These are phyloP conservation scores for Pichia nakasei DNA, from an alignment of 805 yeast genomes.

Conservation along the genomic window DNA sequence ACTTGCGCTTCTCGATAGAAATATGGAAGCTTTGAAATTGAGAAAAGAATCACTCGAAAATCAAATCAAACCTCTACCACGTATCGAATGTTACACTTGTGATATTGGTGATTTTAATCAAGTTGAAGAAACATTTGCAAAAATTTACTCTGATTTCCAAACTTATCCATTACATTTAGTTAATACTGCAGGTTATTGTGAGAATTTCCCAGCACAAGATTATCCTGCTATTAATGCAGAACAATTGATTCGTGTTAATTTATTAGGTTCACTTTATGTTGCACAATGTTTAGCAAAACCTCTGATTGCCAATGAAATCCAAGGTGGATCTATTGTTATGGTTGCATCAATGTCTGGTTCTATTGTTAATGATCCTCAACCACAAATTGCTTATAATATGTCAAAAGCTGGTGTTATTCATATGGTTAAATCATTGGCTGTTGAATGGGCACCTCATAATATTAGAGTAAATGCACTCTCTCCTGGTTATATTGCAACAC, in stretches of 20 bases:
- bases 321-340: conserved; percentile 54
- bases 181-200: conserved; percentile 82
- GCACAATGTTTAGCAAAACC: conserved; percentile 68
- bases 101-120: conserved; percentile 57
- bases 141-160: conserved; percentile 48
- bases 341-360: conserved; percentile 77
- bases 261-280: conserved; percentile 66
- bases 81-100: conserved; percentile 58
- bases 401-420: conserved; percentile 83
- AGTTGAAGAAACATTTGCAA: conserved; percentile 50
- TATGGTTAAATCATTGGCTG: conserved; percentile 64
- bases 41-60: conserved; percentile 40
- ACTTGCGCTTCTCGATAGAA: conserved; percentile 63
- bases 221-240: conserved; percentile 68
- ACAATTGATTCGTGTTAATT: conserved; percentile 58
- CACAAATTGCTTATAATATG: conserved; percentile 75
- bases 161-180: conserved; percentile 56
- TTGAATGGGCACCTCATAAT: conserved; percentile 73
- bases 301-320: conserved; percentile 43
- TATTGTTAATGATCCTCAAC: conserved; percentile 72
- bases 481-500: conserved; percentile 77
- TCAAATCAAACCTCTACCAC: conserved; percentile 26
- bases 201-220: conserved; percentile 68
- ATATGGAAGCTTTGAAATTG: conserved; percentile 47
- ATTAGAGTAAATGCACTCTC: conserved; percentile 71